Evolutionary conservation across 2,329 filamentous ascomycete species (phyloP).

Genomic region (Meredithiella fracta): DNA sequence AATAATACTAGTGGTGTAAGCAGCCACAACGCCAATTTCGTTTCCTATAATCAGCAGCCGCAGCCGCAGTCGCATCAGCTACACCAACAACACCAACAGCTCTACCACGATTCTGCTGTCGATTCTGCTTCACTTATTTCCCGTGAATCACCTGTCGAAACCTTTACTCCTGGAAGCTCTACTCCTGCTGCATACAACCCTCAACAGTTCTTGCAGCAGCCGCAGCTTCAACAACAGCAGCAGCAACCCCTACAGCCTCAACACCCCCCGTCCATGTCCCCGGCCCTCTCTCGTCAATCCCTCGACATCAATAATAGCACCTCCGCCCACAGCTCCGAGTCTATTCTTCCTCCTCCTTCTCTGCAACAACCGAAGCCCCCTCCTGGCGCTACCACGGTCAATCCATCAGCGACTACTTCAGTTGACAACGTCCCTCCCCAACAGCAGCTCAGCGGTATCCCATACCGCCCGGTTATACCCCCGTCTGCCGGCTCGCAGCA

Average conservation of each 20-base stretch:
- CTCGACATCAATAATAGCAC: background rate
- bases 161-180: constrained; percentile 23
- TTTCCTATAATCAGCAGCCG: constrained; percentile 19
- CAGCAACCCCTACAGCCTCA: constrained; percentile 25
- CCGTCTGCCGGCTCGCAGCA: constrained; percentile 13
- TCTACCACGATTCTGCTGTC: constrained; percentile 13
- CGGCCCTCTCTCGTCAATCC: constrained; percentile 17
- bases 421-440: background rate
- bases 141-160: constrained; percentile 33
- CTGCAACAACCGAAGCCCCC: constrained; percentile 2
- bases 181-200: constrained; percentile 23
- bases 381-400: background rate
- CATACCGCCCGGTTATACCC: constrained; percentile 26
- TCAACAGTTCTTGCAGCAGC: background rate
- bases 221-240: background rate
- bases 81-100: constrained; percentile 17
- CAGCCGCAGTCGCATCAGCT: constrained; percentile 22
- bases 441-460: constrained; percentile 21
- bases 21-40: constrained; percentile 10
- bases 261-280: constrained; percentile 27
- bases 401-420: background rate
- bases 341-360: constrained; percentile 17
- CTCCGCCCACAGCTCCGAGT: constrained; percentile 21
- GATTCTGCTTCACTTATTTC: constrained; percentile 48
- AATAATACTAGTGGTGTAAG: background rate